Evolutionary conservation across 192 early-diverging fungal species (phyloP).

Genomic region (Coemansia sp.): DNA sequence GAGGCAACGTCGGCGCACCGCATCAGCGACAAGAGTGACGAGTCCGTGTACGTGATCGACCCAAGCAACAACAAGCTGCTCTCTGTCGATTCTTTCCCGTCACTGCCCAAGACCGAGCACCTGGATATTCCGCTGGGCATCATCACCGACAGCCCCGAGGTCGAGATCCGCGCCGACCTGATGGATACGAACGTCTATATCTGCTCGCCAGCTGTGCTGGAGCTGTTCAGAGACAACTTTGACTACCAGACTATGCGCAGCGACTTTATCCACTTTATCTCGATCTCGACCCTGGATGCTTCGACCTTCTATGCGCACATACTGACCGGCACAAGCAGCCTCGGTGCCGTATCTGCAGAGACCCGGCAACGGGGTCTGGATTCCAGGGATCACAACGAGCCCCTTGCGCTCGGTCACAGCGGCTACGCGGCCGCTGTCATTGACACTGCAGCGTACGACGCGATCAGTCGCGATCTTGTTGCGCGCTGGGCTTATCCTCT

Average conservation of each 20-base stretch:
- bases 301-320: constrained; percentile 85
- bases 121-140: constrained; percentile 51
- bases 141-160: constrained; percentile 54
- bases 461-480: constrained; percentile 77
- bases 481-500: constrained; percentile 93
- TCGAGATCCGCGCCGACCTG: constrained; percentile 86
- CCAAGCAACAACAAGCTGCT: constrained; percentile 73
- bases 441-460: constrained; percentile 66
- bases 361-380: neutral
- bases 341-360: constrained; percentile 48
- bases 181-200: constrained; percentile 93
- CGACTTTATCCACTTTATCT: constrained; percentile 88
- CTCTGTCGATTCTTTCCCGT: constrained; percentile 67
- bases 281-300: constrained; percentile 82
- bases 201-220: constrained; percentile 87
- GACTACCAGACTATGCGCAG: constrained; percentile 90
- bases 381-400: neutral
- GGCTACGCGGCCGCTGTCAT: constrained; percentile 66
- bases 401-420: constrained; percentile 16
- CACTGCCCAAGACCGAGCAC: constrained; percentile 39
- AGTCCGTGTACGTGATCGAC: constrained; percentile 82
- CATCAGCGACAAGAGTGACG: constrained; percentile 63
- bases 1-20: constrained; percentile 65
- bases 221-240: constrained; percentile 95
- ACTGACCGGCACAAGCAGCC: constrained; percentile 58